Percentiles rank a stretch among this genome's conserved stretches.
Conservation (phyloP, 306 rosid genomes). For the Prunus mume region DNA sequence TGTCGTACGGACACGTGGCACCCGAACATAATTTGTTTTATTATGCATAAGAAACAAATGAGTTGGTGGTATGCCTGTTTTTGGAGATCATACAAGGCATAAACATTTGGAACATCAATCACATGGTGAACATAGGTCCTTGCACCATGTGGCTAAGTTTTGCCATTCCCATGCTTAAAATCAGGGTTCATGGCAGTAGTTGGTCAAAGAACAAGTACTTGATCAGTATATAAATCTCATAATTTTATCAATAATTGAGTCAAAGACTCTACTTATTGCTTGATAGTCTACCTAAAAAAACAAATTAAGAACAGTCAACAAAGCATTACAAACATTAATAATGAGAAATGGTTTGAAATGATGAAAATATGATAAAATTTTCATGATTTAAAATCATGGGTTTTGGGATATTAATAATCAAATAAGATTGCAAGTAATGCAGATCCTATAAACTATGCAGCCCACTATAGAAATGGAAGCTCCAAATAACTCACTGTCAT, state of each 20-base stretch:
- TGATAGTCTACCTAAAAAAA: too few relatives aligned
- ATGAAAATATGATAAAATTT: neutral
- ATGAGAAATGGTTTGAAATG: neutral
- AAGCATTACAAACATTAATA: neutral
- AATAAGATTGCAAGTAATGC: neutral
- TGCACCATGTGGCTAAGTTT: conserved; percentile 14
- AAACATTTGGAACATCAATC: conserved; percentile 1
- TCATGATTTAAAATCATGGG: neutral
- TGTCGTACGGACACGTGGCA: neutral
- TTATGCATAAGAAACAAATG: neutral
- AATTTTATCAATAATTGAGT: too few relatives aligned
- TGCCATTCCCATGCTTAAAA: conserved; percentile 7
- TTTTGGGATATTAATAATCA: neutral
- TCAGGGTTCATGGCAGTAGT: neutral
- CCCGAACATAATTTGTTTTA: too few relatives aligned
- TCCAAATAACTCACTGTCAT: neutral
- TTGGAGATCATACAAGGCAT: neutral
- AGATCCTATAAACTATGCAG: neutral
- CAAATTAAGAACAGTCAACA: neutral
- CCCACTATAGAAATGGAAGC: conserved; percentile 5
- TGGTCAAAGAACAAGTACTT: neutral
- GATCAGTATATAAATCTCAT: too few relatives aligned
- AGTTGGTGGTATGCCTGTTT: conserved; percentile 9
- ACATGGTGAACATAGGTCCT: conserved; percentile 7
- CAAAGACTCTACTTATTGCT: too few relatives aligned